phyloP scores from a whole-genome alignment of 2,329 filamentous ascomycete species.

The Huntiella bhutanensis region DNA sequence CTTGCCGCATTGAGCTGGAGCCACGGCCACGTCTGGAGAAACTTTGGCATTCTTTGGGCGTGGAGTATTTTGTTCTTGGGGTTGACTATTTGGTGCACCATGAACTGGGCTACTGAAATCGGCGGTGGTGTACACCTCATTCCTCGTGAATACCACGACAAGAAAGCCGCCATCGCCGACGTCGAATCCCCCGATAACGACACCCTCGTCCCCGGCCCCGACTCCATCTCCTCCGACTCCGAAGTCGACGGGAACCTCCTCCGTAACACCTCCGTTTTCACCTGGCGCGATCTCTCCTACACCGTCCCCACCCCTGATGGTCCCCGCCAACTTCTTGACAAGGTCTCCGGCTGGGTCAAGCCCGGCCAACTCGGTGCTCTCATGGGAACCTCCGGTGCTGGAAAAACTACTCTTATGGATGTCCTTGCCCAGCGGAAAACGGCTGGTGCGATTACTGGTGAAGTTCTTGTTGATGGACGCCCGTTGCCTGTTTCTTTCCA shows the following conservation, averaged over 20 bases:
- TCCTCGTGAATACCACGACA: constrained; percentile 32
- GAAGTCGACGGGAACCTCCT: constrained; percentile 22
- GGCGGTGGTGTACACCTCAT: constrained; percentile 37
- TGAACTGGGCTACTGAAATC: constrained; percentile 34
- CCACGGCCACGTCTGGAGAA: constrained; percentile 16
- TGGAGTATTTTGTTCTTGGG: constrained; percentile 17
- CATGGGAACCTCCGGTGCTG: constrained; percentile 68
- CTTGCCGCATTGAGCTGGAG: constrained; percentile 24
- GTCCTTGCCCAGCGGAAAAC: constrained; percentile 64
- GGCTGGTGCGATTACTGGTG: constrained; percentile 55
- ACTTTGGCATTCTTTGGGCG: constrained; percentile 17
- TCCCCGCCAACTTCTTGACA: constrained; percentile 52
- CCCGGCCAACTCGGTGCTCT: constrained; percentile 60
- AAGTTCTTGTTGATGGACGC: constrained; percentile 58
- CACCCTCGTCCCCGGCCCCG: background rate
- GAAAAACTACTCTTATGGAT: constrained; percentile 69
- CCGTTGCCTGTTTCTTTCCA: constrained; percentile 57
- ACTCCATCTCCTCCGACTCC: constrained; percentile 1
- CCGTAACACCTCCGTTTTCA: constrained; percentile 49
- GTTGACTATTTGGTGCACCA: constrained; percentile 25
- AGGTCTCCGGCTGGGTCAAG: constrained; percentile 67
- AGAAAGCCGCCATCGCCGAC: constrained; percentile 13
- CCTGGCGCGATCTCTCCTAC: constrained; percentile 55
- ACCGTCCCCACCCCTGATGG: constrained; percentile 38
- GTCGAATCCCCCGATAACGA: constrained; percentile 24